Evolutionary conservation across 2,329 filamentous ascomycete species (phyloP), one percentile per base, ranked within the genome.

Genomic region (Davidsoniella eucalypti): DNA sequence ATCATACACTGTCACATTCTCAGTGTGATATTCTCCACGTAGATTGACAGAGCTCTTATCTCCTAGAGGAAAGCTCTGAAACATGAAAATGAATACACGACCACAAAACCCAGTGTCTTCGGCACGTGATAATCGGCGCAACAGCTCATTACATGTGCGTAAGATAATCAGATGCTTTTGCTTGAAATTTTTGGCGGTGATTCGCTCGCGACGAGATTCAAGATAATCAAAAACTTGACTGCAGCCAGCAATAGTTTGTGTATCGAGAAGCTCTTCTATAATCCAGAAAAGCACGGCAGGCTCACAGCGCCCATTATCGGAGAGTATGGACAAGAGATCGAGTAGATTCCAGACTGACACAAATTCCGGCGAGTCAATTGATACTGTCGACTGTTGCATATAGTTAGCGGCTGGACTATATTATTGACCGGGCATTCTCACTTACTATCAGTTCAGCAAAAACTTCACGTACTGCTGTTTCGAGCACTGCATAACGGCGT

Each of bases 71-170:
- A 98, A 96, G 63, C 87, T 94, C 63, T 98, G 92, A 64, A 96
- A 98, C 61, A 98, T 78, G 64, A 95, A 99, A 56, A 98, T 95
- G 64, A 96, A 96, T 23, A 99, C 92, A 38, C 92, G 78, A 14
- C 92, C 92, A 60, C 92, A 98, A 62, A 99, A 98, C 0, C 93
- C 87, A 0, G 92, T 93, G 64, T 98, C 92, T 63, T 96, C 88
- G 3, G 92, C 90, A 51, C 92, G 78, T n/a, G 92, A 96, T 2
- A 98, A 72, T 43, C 92, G 77, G 36, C 90, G 80, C n/a, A 98
- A 71, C 14, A 98, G 72, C 65, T 96, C 92, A 63, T 96, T 98
- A 66, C 92, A 98, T 54, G 84, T 84, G 59, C 92, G 76, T n/a
- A 98, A 69, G 56, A 96, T 92, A 52, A 94, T 80, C 40, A 96